phyloP scores from a whole-genome alignment of 1,284 basidiomycete species.

The Cutaneotrichosporon sp. region DNA sequence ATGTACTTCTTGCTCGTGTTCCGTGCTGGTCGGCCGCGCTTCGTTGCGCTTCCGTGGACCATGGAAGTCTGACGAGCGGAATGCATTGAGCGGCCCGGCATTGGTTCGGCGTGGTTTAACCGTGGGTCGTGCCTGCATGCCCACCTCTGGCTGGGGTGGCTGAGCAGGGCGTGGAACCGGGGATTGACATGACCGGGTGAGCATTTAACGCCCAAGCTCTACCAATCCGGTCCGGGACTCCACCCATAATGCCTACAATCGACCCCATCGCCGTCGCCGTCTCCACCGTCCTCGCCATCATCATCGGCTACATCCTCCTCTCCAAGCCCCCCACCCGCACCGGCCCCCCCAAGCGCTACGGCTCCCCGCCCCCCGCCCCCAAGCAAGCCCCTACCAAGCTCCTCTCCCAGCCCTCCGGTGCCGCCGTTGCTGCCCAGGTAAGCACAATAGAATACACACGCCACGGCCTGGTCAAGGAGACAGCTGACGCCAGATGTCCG shows the following conservation, averaged over 20 bases:
- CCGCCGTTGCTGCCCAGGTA: constrained; percentile 49
- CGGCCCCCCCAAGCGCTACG: background rate
- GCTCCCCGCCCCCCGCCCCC: background rate
- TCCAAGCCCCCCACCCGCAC: background rate
- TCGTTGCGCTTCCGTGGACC: background rate
- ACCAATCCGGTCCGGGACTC: background rate
- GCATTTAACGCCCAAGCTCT: background rate
- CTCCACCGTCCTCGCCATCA: background rate
- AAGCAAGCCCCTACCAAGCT: background rate
- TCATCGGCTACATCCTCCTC: constrained; percentile 1
- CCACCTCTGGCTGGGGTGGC: too few relatives aligned
- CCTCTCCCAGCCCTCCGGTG: constrained; percentile 39
- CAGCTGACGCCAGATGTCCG: constrained; percentile 8
- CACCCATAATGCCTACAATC: background rate
- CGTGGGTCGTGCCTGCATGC: background rate
- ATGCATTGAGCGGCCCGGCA: background rate
- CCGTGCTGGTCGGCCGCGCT: background rate
- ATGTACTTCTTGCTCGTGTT: background rate
- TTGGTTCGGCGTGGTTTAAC: background rate
- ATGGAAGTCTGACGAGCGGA: too few relatives aligned
- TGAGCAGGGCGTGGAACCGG: too few relatives aligned
- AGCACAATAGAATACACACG: constrained; percentile 18
- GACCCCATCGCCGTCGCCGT: background rate
- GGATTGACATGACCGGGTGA: too few relatives aligned
- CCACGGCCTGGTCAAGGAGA: too few relatives aligned